Evolutionary conservation across 1,284 basidiomycete species (phyloP).

Genomic region (Tylopilus sp.): DNA sequence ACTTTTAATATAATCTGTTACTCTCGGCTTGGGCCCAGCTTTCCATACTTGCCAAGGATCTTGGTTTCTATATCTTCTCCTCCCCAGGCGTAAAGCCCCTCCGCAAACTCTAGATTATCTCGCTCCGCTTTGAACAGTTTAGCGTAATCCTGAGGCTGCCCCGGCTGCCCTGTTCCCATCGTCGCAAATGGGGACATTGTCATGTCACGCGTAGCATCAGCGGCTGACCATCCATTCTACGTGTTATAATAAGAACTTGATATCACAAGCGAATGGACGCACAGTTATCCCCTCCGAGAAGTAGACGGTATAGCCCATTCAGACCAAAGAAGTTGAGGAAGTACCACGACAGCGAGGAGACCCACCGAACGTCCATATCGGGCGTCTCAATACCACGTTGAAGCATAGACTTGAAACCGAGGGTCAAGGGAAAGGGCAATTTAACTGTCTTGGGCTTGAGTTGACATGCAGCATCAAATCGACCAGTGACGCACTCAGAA

Average conservation of each 20-base stretch:
- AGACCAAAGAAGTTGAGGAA: conserved; percentile 99
- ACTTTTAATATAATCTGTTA: conserved; percentile 37
- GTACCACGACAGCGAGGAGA: conserved; percentile 99
- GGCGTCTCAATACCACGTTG: conserved; percentile 96
- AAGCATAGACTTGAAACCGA: conserved; percentile 99
- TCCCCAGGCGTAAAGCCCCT: conserved; percentile 86
- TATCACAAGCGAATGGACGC: conserved; percentile 44
- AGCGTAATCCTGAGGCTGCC: conserved; percentile 82
- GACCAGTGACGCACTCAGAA: conserved; percentile 81
- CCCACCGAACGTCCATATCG: conserved; percentile 99
- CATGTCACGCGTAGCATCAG: conserved; percentile 82
- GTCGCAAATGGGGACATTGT: conserved; percentile 78
- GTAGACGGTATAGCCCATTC: conserved; percentile 94
- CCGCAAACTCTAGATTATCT: conserved; percentile 94
- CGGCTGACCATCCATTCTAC: conserved; percentile 59
- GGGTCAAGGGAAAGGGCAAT: conserved; percentile 95
- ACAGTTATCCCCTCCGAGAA: conserved; percentile 95
- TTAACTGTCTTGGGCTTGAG: conserved; percentile 71
- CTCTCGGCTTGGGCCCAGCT: conserved; percentile 44
- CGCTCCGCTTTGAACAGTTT: conserved; percentile 94
- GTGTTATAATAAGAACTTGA: conserved; percentile 23
- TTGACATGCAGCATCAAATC: conserved; percentile 3
- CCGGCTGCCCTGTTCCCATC: conserved; percentile 62
- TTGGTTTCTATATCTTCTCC: conserved; percentile 84
- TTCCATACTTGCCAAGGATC: conserved; percentile 82